Evolutionary conservation across 148 eudicot genomes (phyloP), one percentile per base, ranked within the genome.

Genomic region (Polygonum maritimum): DNA sequence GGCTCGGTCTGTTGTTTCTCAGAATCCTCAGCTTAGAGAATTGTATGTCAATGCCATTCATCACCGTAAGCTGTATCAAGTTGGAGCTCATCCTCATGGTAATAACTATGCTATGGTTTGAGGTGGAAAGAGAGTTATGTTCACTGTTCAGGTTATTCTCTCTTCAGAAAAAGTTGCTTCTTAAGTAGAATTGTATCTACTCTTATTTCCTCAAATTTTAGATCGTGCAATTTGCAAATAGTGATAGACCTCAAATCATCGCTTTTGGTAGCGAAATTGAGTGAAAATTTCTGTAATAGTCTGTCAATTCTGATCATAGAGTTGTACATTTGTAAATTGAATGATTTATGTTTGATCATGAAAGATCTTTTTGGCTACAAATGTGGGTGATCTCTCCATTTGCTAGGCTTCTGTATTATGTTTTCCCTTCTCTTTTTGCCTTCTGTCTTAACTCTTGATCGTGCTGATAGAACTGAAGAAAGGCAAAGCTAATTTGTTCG

Each of bases 11-110:
- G 84, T 84, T 79, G 78, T 84, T 72, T 78, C 87, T 31, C 92
- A 88, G 69, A 75, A 87, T 74, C 86, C 90, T 35, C 86, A 88
- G 13, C 40, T 85, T 67, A 84, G 73, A 73, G 92, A 90, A 9
- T 47, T 90, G 58, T 78, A 85, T 74, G 80, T 80, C 11, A 87
- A 71, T 76, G 92, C 97, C 15, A 74, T 88, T 54, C 83, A 90
- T 60, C 86, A 85, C 9, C 97, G 90, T 57, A 81, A 85, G 75
- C 80, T 92, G 33, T 90, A 87, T 71, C 92, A 92, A 81, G 84
- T 86, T 57, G 92, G 84, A 47, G 79, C 48, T 73, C 90, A 82
- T 76, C 74, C 85, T 19, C 91, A 84, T 73, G 77, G 71, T 72
- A 88, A 84, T 63, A 48, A 75, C 45, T 86, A 75, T 78, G 82